Evolutionary conservation across 176 grass and related monocot species (phyloP).

Genomic region (Leersia perrieri): DNA sequence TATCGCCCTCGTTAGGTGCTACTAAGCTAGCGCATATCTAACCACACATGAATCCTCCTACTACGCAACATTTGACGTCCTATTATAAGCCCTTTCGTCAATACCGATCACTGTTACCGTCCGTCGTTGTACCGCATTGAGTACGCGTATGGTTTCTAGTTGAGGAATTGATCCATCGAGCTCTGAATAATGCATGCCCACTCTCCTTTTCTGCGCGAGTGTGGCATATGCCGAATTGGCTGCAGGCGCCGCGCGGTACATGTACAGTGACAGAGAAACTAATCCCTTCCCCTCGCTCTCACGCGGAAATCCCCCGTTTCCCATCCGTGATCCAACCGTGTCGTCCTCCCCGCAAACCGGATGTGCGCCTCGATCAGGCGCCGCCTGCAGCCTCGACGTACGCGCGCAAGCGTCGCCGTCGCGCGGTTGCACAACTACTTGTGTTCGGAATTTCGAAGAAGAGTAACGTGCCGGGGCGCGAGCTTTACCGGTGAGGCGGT

Average conservation of each 20-base stretch:
- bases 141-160: neutral
- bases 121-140: neutral
- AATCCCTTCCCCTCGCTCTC: neutral
- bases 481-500: neutral
- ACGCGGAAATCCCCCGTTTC: neutral
- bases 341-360: no score
- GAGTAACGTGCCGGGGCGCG: neutral
- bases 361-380: no score
- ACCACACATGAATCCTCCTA: neutral
- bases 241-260: neutral
- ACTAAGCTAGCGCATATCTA: neutral
- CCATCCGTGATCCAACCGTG: neutral
- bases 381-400: no score
- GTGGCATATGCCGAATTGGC: neutral
- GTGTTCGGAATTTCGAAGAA: no score
- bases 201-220: neutral
- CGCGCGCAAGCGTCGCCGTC: neutral
- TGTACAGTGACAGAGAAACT: no score
- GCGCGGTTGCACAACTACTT: slow-evolving; percentile 12
- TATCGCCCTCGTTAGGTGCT: neutral
- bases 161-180: neutral
- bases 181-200: neutral
- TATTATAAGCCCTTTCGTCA: neutral
- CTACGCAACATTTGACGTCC: neutral
- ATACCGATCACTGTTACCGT: neutral